Evolutionary conservation across 352 stramenopile genomes (phyloP), one percentile per base, ranked within the genome.

Genomic region (Pythium apleroticum): DNA sequence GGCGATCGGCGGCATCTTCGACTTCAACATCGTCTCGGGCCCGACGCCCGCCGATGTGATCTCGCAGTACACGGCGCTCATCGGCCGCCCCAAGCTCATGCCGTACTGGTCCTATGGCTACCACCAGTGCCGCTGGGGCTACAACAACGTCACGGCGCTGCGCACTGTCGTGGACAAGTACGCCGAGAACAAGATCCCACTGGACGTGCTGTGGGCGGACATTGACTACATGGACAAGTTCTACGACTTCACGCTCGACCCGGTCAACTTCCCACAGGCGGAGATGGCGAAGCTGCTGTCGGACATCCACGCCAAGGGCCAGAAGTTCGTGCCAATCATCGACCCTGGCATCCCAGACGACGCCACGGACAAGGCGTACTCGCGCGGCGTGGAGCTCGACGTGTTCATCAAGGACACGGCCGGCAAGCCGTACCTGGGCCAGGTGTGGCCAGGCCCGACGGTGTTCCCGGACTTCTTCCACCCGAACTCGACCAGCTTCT

Each of bases 391-490:
- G 28, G 63, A 76, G 20, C 72, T 89, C 58, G 74, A 89, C 45
- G 74, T 94, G 11, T 96, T 89, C 69, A 85, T 96, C 54, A 93
- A 91, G 72, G 73, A 90, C 63, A 85, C 69, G 2, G 66, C 58
- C 14, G 79, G 75, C 31, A 90, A 87, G 54, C 74, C 73, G 37
- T 89, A 85, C 65, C 37, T 92, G 14, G 83, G 84, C 39, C 78
- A 91, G 63, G 87, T 94, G 22, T 96, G 88, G 88, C 88, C 88
- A 17, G 88, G 88, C 10, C 83, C 83, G 12, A 91, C 84, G 0
- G 73, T 86, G 2, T 95, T 91, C 68, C 84, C 88, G 2, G 88
- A 96, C 57, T 96, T 93, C 49, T 87, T 93, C 62, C 74, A 94
- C 62, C 86, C 88, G 4, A 78, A 83, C 27, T 68, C 78, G 19